Percentiles rank a stretch among this genome's conserved stretches.
Evolutionary conservation across 805 yeast species (phyloP).

Genomic region (Spathaspora boniae): DNA sequence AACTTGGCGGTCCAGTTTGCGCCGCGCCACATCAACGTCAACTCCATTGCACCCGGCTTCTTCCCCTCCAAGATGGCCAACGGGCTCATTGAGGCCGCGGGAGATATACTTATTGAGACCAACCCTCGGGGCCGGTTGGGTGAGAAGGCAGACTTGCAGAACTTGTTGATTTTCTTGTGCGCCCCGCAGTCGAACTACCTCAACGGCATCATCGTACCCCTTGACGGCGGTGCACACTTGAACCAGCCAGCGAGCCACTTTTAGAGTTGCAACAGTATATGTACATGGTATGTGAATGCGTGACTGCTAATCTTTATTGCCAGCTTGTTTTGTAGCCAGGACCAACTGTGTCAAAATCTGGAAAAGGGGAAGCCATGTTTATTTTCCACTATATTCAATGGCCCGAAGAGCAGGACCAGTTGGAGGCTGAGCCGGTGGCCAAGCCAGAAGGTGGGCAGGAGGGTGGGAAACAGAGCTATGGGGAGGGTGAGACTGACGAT

Average conservation of each 20-base stretch:
- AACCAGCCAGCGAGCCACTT: constrained; percentile 12
- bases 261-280: constrained; percentile 3
- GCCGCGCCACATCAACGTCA: constrained; percentile 63
- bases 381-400: no score
- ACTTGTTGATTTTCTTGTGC: constrained; percentile 52
- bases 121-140: constrained; percentile 70
- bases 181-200: constrained; percentile 54
- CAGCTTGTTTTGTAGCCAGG: no score
- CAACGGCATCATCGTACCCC: constrained; percentile 64
- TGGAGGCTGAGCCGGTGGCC: no score
- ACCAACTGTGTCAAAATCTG: no score
- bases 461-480: no score
- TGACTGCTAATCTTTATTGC: no score
- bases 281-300: no score
- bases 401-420: no score
- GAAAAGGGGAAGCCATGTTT: no score
- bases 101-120: constrained; percentile 40
- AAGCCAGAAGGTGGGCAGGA: no score
- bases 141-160: constrained; percentile 54
- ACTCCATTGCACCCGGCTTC: constrained; percentile 72
- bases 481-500: no score
- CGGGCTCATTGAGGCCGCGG: constrained; percentile 53
- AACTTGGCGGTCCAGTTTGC: constrained; percentile 64
- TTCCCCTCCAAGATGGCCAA: constrained; percentile 74
- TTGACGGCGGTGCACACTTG: constrained; percentile 67